Base-by-base conservation (phyloP, 192 early-diverging fungal species). In the Rhizoclosmatium globosum region DNA sequence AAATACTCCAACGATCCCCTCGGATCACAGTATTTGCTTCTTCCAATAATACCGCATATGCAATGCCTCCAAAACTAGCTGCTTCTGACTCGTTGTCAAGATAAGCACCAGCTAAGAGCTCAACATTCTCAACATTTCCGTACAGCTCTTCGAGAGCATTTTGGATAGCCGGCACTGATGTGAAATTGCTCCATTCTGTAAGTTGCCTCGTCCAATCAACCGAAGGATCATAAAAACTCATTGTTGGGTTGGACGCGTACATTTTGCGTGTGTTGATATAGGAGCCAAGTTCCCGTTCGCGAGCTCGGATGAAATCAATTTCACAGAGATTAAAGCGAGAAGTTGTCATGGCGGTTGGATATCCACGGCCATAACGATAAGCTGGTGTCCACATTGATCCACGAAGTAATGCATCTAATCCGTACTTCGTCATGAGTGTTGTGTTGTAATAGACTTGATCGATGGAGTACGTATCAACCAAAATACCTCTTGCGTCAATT, bases 361-460 rank as follows among this genome's bases (percentile, higher is more conserved):
- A 66, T 44, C 64, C 64, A 9, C 43, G 64, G 21, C 64, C 64
- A 21, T 66, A 41, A 15, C 21, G 64, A 17, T 41, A 15, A 15
- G 43, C 9, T 11, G 21, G 13, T 44, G 64, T 66, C 21, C 11
- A 44, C 38, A 44, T 44, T 9, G 64, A 11, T 15, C 64, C 64
- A 15, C 64, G 64, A 17, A 66, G 38, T 17, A 66, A 17, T 17
- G 64, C 64, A 21, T 66, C 64, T 21, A 66, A 21, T 11, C 64
- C 64, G 64, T 66, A 66, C 64, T 38, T 66, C 13, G 9, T 44
- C 64, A 21, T 17, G 13, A 66, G 38, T 17, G 64, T 66, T 11
- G 38, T 66, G 64, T 66, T 66, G 64, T 66, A 66, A 21, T 17
- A 66, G 38, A 66, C 64, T 21, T 66, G 64, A 17, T 44, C 64